A percentile compares a stretch with the other conserved stretches of the same genome.
These are phyloP conservation scores for Paxillus ammoniavirescens DNA, from an alignment of 768 basidiomycete genomes.

Conservation along the genomic window DNA sequence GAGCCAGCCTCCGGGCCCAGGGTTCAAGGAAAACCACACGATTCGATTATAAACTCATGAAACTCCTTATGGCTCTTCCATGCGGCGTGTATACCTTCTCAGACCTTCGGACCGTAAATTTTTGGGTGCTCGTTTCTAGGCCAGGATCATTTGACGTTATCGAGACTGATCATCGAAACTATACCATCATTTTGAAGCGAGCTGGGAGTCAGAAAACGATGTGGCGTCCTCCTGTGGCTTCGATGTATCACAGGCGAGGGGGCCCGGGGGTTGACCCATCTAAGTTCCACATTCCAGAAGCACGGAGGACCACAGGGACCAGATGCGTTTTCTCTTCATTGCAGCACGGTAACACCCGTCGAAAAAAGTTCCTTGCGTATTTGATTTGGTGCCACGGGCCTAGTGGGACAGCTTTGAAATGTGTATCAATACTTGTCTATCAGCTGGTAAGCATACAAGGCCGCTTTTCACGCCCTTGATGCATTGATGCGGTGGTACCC, in stretches of 20 bases:
- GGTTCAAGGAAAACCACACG: constrained; percentile 1
- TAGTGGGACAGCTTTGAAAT: neutral
- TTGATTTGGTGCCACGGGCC: constrained; percentile 3
- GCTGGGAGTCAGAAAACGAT: neutral
- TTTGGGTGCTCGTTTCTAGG: neutral
- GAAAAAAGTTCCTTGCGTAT: neutral
- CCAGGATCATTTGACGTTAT: constrained; percentile 16
- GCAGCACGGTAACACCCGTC: neutral
- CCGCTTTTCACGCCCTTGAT: constrained; percentile 13
- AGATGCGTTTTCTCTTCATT: neutral
- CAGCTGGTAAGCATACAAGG: constrained; percentile 14
- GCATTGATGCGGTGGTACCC: neutral
- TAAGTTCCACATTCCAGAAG: neutral
- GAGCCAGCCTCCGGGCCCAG: neutral
- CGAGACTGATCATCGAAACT: constrained; percentile 11
- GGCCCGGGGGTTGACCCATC: neutral
- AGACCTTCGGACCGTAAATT: constrained; percentile 18
- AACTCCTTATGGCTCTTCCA: constrained; percentile 2
- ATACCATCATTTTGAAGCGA: neutral
- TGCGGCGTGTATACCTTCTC: constrained; percentile 14
- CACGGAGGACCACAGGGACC: neutral
- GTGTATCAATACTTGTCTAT: constrained; percentile 21
- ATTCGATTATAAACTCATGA: neutral
- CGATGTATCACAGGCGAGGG: constrained; percentile 1
- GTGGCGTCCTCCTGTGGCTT: neutral